phyloP scores from a whole-genome alignment of 805 yeast genomes.

The Lipomyces orientalis region DNA sequence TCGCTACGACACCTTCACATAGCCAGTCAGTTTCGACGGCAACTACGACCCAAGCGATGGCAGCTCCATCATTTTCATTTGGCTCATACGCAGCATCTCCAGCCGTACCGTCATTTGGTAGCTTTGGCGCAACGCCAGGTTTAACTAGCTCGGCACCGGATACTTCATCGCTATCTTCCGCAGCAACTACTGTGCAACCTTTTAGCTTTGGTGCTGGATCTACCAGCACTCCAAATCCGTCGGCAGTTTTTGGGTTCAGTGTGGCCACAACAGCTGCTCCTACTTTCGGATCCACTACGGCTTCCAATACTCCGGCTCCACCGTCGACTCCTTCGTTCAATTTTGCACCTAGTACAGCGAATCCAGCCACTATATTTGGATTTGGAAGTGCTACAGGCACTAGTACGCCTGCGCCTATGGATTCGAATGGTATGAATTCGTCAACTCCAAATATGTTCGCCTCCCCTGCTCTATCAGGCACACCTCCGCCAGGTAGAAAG shows the following conservation, averaged over 20 bases:
- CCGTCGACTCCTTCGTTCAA: slow-evolving; percentile 14
- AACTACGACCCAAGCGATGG: slow-evolving; percentile 3
- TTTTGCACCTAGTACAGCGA: slow-evolving; percentile 14
- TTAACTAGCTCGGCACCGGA: slow-evolving; percentile 4
- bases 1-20: slow-evolving; percentile 6
- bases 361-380: slow-evolving; percentile 34
- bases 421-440: not conserved
- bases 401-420: not conserved
- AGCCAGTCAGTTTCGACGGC: slow-evolving; percentile 8
- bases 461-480: slow-evolving; percentile 20
- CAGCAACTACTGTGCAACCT: not conserved
- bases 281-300: slow-evolving; percentile 13
- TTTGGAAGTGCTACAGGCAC: slow-evolving; percentile 24
- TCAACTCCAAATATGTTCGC: slow-evolving; percentile 26
- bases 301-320: not conserved
- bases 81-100: slow-evolving; percentile 21
- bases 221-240: not conserved
- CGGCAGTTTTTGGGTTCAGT: slow-evolving; percentile 1
- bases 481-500: slow-evolving; percentile 30
- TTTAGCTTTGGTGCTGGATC: slow-evolving; percentile 1
- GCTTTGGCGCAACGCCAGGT: not conserved
- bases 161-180: not conserved
- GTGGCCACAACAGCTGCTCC: slow-evolving; percentile 13
- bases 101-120: slow-evolving; percentile 13
- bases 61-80: slow-evolving; percentile 14